These are phyloP conservation scores for Pythium phragmiticola DNA, from an alignment of 352 stramenopile species.

Conservation along the genomic window DNA sequence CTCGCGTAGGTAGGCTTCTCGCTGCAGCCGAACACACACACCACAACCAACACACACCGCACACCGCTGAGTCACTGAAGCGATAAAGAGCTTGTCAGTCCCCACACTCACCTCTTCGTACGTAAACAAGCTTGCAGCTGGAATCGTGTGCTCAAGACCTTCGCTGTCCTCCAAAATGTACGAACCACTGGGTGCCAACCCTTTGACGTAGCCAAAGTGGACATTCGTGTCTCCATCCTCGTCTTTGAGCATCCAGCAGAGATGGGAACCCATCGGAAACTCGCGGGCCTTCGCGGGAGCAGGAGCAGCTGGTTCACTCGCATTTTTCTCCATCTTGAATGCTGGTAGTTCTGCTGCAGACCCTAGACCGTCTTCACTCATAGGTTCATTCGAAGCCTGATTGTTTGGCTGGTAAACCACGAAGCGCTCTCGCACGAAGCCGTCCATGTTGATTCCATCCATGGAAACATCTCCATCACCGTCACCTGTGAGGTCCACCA, in stretches of 20 bases:
- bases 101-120: constrained; percentile 19
- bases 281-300: neutral
- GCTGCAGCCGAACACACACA: constrained; percentile 5
- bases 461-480: constrained; percentile 19
- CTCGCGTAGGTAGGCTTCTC: neutral
- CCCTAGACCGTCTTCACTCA: constrained; percentile 28
- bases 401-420: constrained; percentile 38
- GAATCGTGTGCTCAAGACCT: constrained; percentile 17
- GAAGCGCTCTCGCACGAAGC: constrained; percentile 14
- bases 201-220: constrained; percentile 17
- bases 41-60: neutral
- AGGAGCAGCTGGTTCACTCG: neutral
- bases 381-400: constrained; percentile 32
- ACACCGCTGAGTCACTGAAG: constrained; percentile 1
- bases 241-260: constrained; percentile 22
- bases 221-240: constrained; percentile 16
- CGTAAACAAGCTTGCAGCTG: constrained; percentile 15
- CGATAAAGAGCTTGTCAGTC: neutral
- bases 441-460: constrained; percentile 1
- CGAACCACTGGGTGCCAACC: constrained; percentile 2
- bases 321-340: constrained; percentile 10
- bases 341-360: constrained; percentile 15
- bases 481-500: constrained; percentile 22
- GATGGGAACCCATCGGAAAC: constrained; percentile 14
- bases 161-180: constrained; percentile 20